These are phyloP conservation scores for Pseudogymnoascus sp. DNA, from an alignment of 2,329 filamentous ascomycete genomes.

Conservation along the genomic window DNA sequence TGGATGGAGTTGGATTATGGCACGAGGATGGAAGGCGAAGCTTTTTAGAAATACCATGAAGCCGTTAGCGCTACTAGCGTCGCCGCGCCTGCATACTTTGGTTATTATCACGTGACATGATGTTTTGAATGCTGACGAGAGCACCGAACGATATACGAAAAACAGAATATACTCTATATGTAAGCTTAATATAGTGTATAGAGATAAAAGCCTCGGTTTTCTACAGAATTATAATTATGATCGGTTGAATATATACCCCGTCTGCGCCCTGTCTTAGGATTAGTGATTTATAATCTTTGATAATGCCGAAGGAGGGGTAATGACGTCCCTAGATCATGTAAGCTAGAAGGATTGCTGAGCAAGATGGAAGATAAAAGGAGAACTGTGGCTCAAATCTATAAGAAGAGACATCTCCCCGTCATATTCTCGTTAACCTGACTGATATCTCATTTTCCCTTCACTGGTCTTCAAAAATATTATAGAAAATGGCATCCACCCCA, in stretches of 20 bases:
- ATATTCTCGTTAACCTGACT: neutral
- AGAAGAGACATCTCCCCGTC: neutral
- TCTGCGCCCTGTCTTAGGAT: neutral
- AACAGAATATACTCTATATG: neutral
- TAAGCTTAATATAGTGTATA: neutral
- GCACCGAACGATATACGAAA: neutral
- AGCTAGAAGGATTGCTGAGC: neutral
- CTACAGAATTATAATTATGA: neutral
- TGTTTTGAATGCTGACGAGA: neutral
- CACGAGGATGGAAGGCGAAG: neutral
- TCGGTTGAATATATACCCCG: neutral
- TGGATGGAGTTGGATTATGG: constrained; percentile 3
- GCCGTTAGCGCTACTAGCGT: neutral
- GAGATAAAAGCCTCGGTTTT: neutral
- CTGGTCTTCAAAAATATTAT: constrained; percentile 26
- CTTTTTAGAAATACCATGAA: neutral
- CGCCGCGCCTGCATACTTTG: neutral
- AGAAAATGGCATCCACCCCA: constrained; percentile 34
- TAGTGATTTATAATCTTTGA: neutral
- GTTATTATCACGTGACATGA: neutral
- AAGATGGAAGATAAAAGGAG: neutral
- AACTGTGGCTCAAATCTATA: neutral
- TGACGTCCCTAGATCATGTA: neutral
- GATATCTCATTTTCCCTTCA: constrained; percentile 11
- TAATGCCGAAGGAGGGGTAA: constrained; percentile 3